These are phyloP conservation scores for Pseudocercospora vitis DNA, from an alignment of 2,329 filamentous ascomycete genomes.

Conservation along the genomic window DNA sequence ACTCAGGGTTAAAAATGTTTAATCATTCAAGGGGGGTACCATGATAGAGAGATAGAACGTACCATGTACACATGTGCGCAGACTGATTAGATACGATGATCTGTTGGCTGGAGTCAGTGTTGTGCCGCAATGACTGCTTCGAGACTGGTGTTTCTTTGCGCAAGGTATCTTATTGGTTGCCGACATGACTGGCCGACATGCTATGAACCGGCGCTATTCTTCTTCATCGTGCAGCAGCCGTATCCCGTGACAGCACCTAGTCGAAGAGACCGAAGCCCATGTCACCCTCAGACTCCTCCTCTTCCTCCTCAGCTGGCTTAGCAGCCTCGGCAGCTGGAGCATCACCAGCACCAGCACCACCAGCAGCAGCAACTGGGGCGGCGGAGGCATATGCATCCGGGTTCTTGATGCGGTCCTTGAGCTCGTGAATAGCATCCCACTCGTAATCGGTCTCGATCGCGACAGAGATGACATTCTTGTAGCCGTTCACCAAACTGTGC, in stretches of 20 bases:
- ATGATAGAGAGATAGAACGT: constrained; percentile 34
- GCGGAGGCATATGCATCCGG: constrained; percentile 90
- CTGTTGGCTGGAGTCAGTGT: neutral
- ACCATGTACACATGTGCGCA: constrained; percentile 30
- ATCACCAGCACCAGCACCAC: constrained; percentile 52
- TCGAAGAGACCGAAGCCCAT: constrained; percentile 58
- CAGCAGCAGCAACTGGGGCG: constrained; percentile 67
- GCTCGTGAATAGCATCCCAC: constrained; percentile 93
- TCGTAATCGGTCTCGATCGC: constrained; percentile 86
- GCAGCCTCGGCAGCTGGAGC: constrained; percentile 55
- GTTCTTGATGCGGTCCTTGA: constrained; percentile 99
- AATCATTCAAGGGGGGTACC: constrained; percentile 51
- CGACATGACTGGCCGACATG: constrained; percentile 20
- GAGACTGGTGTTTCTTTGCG: constrained; percentile 10
- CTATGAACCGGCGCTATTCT: constrained; percentile 13
- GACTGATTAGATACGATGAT: neutral
- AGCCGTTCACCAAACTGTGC: constrained; percentile 93
- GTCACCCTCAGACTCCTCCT: constrained; percentile 57
- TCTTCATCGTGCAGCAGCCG: neutral
- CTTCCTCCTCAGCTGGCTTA: constrained; percentile 62
- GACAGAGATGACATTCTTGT: constrained; percentile 94
- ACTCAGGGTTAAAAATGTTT: constrained; percentile 67
- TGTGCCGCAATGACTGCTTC: neutral
- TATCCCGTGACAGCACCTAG: constrained; percentile 39
- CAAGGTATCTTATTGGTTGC: constrained; percentile 26